Evolutionary conservation across 805 yeast species (phyloP).

Genomic region (Hanseniaspora thailandica): DNA sequence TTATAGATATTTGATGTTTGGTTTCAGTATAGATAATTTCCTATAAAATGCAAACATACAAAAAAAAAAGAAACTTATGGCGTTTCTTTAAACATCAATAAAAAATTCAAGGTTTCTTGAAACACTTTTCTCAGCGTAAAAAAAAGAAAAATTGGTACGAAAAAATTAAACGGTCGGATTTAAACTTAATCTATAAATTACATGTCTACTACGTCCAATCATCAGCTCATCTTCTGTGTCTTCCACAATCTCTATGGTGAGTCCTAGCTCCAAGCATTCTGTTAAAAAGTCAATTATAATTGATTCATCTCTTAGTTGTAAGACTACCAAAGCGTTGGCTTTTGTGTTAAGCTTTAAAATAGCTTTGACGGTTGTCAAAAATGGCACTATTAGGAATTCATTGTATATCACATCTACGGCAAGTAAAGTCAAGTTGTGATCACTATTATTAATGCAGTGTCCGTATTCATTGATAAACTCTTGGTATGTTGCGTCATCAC

Average conservation of each 20-base stretch:
- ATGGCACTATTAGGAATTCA: conserved; percentile 27
- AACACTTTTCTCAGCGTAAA: background rate
- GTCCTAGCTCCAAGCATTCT: conserved; percentile 20
- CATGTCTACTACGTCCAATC: conserved; percentile 3
- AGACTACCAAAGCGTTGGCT: conserved; percentile 22
- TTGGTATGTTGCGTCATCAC: background rate
- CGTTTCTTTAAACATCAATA: too few relatives aligned
- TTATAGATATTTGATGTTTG: too few relatives aligned
- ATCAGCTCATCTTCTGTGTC: conserved; percentile 11
- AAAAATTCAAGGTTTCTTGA: too few relatives aligned
- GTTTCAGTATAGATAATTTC: too few relatives aligned
- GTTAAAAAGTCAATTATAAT: conserved; percentile 24
- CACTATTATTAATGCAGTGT: background rate
- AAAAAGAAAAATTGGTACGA: too few relatives aligned
- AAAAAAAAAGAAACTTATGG: too few relatives aligned
- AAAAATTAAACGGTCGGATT: background rate
- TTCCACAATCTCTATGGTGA: conserved; percentile 18
- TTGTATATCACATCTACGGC: conserved; percentile 31
- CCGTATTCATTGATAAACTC: background rate
- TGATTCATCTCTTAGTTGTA: conserved; percentile 28
- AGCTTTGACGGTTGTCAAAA: conserved; percentile 20
- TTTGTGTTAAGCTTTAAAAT: background rate
- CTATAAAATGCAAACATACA: too few relatives aligned
- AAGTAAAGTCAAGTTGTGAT: conserved; percentile 19
- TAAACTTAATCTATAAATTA: background rate